Conservation (phyloP, 1,139 yeast genomes). For the Saccharomyces hybrid region DNA sequence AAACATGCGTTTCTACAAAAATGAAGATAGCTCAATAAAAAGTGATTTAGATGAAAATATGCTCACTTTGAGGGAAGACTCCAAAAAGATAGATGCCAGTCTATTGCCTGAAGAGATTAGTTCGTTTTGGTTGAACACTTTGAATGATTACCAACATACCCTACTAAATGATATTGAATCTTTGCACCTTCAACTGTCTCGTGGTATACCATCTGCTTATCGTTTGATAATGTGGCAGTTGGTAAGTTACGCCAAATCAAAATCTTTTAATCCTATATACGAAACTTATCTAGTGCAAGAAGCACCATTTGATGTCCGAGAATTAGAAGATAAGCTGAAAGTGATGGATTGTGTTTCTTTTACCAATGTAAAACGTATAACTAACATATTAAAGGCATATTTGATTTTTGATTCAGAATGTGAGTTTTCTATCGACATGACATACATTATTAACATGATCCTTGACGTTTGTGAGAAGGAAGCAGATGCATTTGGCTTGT, state of each 20-base stretch:
- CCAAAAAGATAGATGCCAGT: neutral
- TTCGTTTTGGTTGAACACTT: neutral
- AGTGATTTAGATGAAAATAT: neutral
- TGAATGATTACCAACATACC: neutral
- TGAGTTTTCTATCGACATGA: slow-evolving; percentile 67
- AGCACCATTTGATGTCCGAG: slow-evolving; percentile 69
- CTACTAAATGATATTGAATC: neutral
- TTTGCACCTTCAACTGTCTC: slow-evolving; percentile 35
- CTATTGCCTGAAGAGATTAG: neutral
- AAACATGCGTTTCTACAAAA: neutral
- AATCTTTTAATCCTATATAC: slow-evolving; percentile 59
- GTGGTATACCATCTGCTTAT: slow-evolving; percentile 74
- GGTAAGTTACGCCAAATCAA: slow-evolving; percentile 65
- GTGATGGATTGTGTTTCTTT: slow-evolving; percentile 75
- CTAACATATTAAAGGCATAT: slow-evolving; percentile 72
- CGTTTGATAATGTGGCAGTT: slow-evolving; percentile 88
- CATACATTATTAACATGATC: slow-evolving; percentile 45
- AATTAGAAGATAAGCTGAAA: slow-evolving; percentile 40
- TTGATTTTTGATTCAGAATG: slow-evolving; percentile 72
- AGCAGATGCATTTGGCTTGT: slow-evolving; percentile 52
- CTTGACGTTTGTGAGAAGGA: slow-evolving; percentile 5
- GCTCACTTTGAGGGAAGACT: neutral
- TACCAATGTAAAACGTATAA: slow-evolving; percentile 51
- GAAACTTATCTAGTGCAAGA: slow-evolving; percentile 42
- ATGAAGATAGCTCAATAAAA: neutral